These are phyloP conservation scores for Solanum bukasovii DNA, from an alignment of 257 asterid genomes.

Conservation along the genomic window DNA sequence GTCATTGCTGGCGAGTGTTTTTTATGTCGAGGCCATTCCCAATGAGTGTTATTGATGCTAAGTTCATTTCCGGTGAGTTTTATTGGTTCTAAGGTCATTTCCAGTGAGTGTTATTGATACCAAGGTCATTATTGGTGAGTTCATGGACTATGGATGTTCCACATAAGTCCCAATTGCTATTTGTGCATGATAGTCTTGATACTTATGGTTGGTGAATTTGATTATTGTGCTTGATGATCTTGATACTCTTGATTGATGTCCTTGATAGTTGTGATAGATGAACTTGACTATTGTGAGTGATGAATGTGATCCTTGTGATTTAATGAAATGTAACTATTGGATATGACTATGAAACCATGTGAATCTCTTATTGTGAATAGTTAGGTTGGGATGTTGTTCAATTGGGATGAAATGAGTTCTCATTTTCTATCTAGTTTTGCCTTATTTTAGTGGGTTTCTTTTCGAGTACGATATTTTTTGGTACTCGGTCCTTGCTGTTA, in stretches of 20 bases:
- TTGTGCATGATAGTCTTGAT: too few relatives aligned
- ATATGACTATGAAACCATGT: not conserved
- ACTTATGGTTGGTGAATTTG: too few relatives aligned
- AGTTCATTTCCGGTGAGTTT: not conserved
- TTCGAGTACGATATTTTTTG: not conserved
- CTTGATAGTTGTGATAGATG: too few relatives aligned
- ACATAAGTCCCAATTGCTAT: not conserved
- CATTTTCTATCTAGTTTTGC: not conserved
- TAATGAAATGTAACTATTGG: not conserved
- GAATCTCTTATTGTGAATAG: too few relatives aligned
- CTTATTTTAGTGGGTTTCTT: not conserved
- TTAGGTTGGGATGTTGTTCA: not conserved
- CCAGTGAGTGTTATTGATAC: not conserved
- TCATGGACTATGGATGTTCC: not conserved
- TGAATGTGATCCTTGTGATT: too few relatives aligned
- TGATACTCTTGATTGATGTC: too few relatives aligned
- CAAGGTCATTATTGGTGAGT: not conserved
- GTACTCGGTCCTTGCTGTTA: not conserved
- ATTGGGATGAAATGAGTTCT: not conserved
- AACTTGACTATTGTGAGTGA: too few relatives aligned
- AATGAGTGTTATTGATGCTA: not conserved
- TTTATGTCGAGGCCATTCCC: too few relatives aligned
- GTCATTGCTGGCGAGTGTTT: not conserved
- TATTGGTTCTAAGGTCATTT: too few relatives aligned
- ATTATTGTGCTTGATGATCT: not conserved